Evolutionary conservation across 1,284 basidiomycete species (phyloP).

Genomic region (Cystobasidium slooffiae): DNA sequence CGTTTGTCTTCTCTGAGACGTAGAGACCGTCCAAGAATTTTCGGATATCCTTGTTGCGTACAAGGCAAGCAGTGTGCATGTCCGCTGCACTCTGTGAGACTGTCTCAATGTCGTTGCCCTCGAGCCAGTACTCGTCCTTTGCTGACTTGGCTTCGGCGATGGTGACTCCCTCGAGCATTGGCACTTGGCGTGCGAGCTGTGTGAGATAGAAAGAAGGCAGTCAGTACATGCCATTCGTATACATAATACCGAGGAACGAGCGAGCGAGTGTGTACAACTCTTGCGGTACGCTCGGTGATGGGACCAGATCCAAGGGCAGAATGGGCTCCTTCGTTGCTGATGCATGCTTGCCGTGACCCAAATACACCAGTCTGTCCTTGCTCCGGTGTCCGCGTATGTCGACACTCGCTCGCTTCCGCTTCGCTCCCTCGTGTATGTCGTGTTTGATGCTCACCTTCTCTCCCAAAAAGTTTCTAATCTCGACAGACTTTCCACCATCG

Average conservation of each 20-base stretch:
- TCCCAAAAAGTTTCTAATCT: slow-evolving; percentile 98
- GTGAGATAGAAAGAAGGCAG: slow-evolving; percentile 9
- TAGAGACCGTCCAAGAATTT: slow-evolving; percentile 56
- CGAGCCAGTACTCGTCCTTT: slow-evolving; percentile 70
- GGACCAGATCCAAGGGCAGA: too few species aligned
- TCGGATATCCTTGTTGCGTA: slow-evolving; percentile 58
- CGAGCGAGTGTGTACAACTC: not conserved
- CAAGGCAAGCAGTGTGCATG: slow-evolving; percentile 90
- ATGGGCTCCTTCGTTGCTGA: too few species aligned
- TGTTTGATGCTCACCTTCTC: slow-evolving; percentile 70
- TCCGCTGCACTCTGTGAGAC: slow-evolving; percentile 96
- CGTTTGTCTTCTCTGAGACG: slow-evolving; percentile 33
- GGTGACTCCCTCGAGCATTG: slow-evolving; percentile 87
- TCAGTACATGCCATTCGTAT: not conserved
- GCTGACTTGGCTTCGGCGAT: slow-evolving; percentile 88
- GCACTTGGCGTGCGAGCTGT: slow-evolving; percentile 80
- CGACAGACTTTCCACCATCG: slow-evolving; percentile 74
- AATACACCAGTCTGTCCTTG: too few species aligned
- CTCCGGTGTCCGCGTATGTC: not conserved
- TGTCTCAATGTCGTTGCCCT: slow-evolving; percentile 92
- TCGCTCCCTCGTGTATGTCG: not conserved
- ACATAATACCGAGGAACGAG: not conserved
- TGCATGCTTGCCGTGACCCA: too few species aligned
- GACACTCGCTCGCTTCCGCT: not conserved
- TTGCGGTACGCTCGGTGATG: too few species aligned